Conservation (phyloP, 495 filamentous ascomycete species). For the Xylaria bambusicola region DNA sequence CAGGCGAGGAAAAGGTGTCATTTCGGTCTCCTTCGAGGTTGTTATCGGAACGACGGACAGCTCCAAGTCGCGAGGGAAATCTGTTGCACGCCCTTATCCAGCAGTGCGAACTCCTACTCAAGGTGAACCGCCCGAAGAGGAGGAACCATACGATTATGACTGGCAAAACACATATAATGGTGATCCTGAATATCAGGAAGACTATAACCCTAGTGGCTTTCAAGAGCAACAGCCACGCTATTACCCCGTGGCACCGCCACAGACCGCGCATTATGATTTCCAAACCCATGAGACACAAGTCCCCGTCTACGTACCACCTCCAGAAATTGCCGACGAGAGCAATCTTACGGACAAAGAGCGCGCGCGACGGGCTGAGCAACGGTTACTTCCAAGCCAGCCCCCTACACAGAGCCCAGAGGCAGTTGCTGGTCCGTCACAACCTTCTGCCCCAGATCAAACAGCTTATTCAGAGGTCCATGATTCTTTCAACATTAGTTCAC, state of each 20-base stretch:
- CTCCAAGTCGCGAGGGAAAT: slow-evolving; percentile 59
- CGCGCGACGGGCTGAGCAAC: slow-evolving; percentile 65
- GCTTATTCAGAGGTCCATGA: slow-evolving; percentile 33
- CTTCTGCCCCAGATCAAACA: slow-evolving; percentile 27
- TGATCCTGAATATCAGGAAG: slow-evolving; percentile 33
- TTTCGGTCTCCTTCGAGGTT: slow-evolving; percentile 79
- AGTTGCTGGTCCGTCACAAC: slow-evolving; percentile 52
- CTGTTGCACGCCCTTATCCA: slow-evolving; percentile 34
- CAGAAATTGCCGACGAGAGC: slow-evolving; percentile 54
- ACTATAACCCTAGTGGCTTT: slow-evolving; percentile 19
- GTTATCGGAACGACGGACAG: slow-evolving; percentile 87
- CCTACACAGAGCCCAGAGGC: slow-evolving; percentile 40
- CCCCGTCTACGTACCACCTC: slow-evolving; percentile 53
- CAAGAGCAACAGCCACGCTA: slow-evolving; percentile 26
- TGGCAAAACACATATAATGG: slow-evolving; percentile 32
- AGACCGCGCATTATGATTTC: slow-evolving; percentile 34
- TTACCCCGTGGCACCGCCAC: slow-evolving; percentile 26
- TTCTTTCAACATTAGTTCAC: slow-evolving; percentile 34
- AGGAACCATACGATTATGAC: slow-evolving; percentile 32
- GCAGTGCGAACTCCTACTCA: slow-evolving; percentile 27
- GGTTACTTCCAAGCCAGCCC: slow-evolving; percentile 70
- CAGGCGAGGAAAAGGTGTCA: slow-evolving; percentile 82
- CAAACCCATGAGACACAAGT: slow-evolving; percentile 27
- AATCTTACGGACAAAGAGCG: slow-evolving; percentile 69
- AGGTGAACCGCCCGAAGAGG: slow-evolving; percentile 20